Evolutionary conservation across 192 early-diverging fungal species (phyloP), one percentile per base, ranked within the genome.

Genomic region (Backusella macrospora): DNA sequence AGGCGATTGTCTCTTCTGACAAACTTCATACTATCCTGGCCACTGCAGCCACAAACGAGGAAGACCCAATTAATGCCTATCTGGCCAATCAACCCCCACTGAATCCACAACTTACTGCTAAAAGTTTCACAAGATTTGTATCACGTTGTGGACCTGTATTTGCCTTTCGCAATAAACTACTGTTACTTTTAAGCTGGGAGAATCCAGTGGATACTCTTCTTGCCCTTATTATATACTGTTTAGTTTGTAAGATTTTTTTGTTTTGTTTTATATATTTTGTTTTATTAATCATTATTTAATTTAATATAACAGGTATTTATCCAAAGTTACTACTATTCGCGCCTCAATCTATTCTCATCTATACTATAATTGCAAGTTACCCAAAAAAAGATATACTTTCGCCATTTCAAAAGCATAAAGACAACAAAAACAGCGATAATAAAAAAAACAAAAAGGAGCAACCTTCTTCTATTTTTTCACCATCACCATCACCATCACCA

Each of bases 91-190:
- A 68, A 29, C 69, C 74, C 5, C 45, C 90, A 0, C 64, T 94
- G 23, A 87, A 90, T 77, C 85, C 91, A 8, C 81, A 93, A 37
- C 80, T 83, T 6, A 92, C 90, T 1, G 89, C 91, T 1, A 84
- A 85, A 52, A 94, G 93, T 72, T 91, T 91, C 65, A 85, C 87
- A 40, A 77, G 84, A 43, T 92, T 94, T 78, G 89, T 93, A 0
- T 79, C 88, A 47, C 85, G 90, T 26, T 81, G 90, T 37, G 86
- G 90, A 0, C 86, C 85, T 34, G 68, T 92, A 23, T 91, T 94
- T 71, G 83, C 78, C 46, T 82, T 88, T 68, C 87, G 91, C 72
- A 90, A 93, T 70, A 69, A 62, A 23, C 67, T 91, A 34, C 76
- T 84, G 21, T 81, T 85, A 37, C 67, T 94, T 16, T 63, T 94